These are phyloP conservation scores for Globisporangium irregulare DNA, from an alignment of 352 stramenopile species.

Conservation along the genomic window DNA sequence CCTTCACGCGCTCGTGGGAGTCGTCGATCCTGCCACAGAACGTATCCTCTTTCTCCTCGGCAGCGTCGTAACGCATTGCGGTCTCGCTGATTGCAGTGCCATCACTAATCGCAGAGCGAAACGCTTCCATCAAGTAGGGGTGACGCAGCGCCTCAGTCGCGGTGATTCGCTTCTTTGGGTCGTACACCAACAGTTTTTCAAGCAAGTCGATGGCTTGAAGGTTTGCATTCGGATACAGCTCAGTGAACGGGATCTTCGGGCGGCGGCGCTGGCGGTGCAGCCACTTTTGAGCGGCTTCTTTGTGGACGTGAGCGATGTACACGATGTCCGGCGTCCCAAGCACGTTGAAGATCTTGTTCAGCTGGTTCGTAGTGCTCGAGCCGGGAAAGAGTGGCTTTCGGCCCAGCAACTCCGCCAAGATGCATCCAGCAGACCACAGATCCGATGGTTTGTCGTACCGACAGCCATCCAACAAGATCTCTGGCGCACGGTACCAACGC, in stretches of 20 bases:
- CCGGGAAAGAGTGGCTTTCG: slow-evolving; percentile 96
- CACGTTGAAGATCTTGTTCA: slow-evolving; percentile 96
- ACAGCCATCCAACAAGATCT: slow-evolving; percentile 92
- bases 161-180: slow-evolving; percentile 67
- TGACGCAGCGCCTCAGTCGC: slow-evolving; percentile 95
- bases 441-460: slow-evolving; percentile 77
- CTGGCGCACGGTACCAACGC: slow-evolving; percentile 89
- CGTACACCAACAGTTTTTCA: slow-evolving; percentile 68
- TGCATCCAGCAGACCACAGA: slow-evolving; percentile 91
- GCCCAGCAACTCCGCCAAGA: slow-evolving; percentile 95
- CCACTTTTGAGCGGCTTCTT: slow-evolving; percentile 70
- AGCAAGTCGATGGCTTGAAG: slow-evolving; percentile 63
- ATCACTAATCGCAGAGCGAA: slow-evolving; percentile 37
- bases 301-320: slow-evolving; percentile 64
- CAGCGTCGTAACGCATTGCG: slow-evolving; percentile 34
- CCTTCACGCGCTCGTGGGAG: slow-evolving; percentile 59
- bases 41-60: slow-evolving; percentile 55
- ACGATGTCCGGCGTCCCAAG: slow-evolving; percentile 82
- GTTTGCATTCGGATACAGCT: slow-evolving; percentile 79
- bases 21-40: slow-evolving; percentile 72
- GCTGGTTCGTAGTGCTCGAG: slow-evolving; percentile 94
- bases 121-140: slow-evolving; percentile 86
- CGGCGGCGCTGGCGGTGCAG: slow-evolving; percentile 57
- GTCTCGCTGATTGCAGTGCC: slow-evolving; percentile 16
- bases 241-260: slow-evolving; percentile 56